Evolutionary conservation across 345 rosid species (phyloP).

Genomic region (Eucalyptus regnans): DNA sequence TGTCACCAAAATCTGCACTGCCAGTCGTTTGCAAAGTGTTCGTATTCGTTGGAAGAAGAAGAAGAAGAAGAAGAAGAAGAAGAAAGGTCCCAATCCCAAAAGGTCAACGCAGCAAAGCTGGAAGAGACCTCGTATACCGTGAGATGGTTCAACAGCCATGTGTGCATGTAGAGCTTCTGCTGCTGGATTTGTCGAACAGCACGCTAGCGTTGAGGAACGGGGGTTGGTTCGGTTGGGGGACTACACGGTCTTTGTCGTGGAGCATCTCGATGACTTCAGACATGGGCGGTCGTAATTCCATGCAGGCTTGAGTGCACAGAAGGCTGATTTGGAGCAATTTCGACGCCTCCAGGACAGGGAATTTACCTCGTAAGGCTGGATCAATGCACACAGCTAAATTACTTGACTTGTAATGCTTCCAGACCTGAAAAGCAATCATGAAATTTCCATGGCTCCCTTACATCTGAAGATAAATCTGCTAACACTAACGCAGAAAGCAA

Average conservation of each 20-base stretch:
- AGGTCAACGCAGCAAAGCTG: too few species aligned
- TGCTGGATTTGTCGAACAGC: slow-evolving; percentile 12
- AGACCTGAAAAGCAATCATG: slow-evolving; percentile 27
- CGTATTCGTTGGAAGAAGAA: too few species aligned
- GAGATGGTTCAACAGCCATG: neutral
- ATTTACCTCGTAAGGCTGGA: slow-evolving; percentile 12
- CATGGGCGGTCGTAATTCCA: slow-evolving; percentile 56
- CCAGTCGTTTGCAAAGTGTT: too few species aligned
- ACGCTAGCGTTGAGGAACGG: slow-evolving; percentile 65
- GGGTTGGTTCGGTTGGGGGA: slow-evolving; percentile 57
- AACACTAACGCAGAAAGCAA: neutral
- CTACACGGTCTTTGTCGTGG: slow-evolving; percentile 4
- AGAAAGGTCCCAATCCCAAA: too few species aligned
- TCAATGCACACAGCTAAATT: slow-evolving; percentile 20
- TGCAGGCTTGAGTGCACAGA: slow-evolving; percentile 61
- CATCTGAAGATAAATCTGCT: neutral
- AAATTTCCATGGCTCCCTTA: neutral
- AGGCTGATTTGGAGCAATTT: slow-evolving; percentile 56
- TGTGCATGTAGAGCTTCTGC: neutral
- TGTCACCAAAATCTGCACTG: too few species aligned
- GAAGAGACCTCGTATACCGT: neutral
- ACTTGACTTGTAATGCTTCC: slow-evolving; percentile 44
- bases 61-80: too few species aligned
- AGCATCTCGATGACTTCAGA: slow-evolving; percentile 40
- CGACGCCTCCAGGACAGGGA: slow-evolving; percentile 25